Evolutionary conservation across 2,329 filamentous ascomycete species (phyloP).

Genomic region (Microdochium paspali): DNA sequence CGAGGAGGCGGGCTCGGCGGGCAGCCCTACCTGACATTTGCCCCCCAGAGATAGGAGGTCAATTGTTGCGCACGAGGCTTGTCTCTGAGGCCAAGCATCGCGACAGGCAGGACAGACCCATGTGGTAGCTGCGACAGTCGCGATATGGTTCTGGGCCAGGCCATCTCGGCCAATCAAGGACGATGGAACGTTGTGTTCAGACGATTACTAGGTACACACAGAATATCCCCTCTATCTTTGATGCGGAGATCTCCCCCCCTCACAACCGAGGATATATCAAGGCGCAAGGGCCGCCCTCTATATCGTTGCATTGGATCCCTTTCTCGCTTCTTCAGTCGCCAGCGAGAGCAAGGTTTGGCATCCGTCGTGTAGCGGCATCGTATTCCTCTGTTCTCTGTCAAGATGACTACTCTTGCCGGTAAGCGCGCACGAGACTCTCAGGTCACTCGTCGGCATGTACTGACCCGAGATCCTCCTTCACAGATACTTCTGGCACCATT

Average conservation of each 20-base stretch:
- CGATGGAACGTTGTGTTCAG: not conserved
- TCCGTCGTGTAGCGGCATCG: not conserved
- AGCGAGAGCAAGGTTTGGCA: not conserved
- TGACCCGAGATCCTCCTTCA: not conserved
- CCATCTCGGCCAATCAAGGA: not conserved
- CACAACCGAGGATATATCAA: not conserved
- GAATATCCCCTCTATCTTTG: too few relatives aligned
- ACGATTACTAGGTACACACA: not conserved
- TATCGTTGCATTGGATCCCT: not conserved
- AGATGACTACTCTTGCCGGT: not conserved
- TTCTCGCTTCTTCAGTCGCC: not conserved
- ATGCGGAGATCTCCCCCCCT: not conserved
- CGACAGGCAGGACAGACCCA: too few relatives aligned
- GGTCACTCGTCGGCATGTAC: too few relatives aligned
- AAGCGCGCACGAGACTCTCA: not conserved
- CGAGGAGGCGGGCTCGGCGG: not conserved
- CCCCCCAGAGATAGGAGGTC: not conserved
- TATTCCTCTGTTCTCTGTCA: not conserved
- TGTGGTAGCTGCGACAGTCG: not conserved
- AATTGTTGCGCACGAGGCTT: not conserved
- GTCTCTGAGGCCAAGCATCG: not conserved
- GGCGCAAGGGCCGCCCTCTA: not conserved
- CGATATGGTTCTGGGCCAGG: not conserved
- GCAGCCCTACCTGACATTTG: not conserved
- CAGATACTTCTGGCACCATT: not conserved